Base-by-base conservation (phyloP, 257 asterid species). In the Paulownia fortunei region DNA sequence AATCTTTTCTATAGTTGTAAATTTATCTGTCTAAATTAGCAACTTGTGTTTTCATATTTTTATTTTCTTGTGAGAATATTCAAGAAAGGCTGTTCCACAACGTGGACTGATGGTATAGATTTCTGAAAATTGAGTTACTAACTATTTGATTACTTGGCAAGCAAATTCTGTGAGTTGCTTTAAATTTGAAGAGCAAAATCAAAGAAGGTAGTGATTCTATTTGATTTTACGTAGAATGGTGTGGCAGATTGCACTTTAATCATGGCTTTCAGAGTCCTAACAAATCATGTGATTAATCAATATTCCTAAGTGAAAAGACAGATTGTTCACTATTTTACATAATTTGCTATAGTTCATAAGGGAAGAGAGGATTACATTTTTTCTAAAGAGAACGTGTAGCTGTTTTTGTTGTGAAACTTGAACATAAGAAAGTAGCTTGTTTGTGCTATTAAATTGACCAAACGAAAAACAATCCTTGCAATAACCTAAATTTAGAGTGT, bases 1-100 rank as follows among this genome's bases (percentile, higher is more conserved):
- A 79, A 63, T 69, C 46, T 66, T 68, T 64, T 66, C 61, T 47
- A 27, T 42, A 21, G 41, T 61, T 69, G 56, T 41, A 70, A 69
- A 65, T 8, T 0, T 26, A 55, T 34, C 39, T 55, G 42, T 84
- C 76, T 44, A 3, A 27, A 42, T 61, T 8, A 58, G 72, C 62
- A 72, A 24, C 56, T 36, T 15, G 27, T 49, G 23, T 72, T 69
- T 61, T 23, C 36, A 13, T 10, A 13, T 11, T 9, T 32, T 9
- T 52, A 2, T 61, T 64, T 15, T 59, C 23, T 9, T 55, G 3
- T 68, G 51, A 16, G 49, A n/a, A 64, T 42, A 56, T 32, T 42
- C 41, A 16, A 9, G 21, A 65, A 36, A n/a, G 46, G 39, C 27
- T 63, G n/a, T 34, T 83, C 36, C 62, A 41, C 64, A 39, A 23